A percentile compares a stretch with the other conserved stretches of the same genome.
Evolutionary conservation across 1,284 basidiomycete genomes (phyloP).

Genomic region (Schizophyllum amplum): DNA sequence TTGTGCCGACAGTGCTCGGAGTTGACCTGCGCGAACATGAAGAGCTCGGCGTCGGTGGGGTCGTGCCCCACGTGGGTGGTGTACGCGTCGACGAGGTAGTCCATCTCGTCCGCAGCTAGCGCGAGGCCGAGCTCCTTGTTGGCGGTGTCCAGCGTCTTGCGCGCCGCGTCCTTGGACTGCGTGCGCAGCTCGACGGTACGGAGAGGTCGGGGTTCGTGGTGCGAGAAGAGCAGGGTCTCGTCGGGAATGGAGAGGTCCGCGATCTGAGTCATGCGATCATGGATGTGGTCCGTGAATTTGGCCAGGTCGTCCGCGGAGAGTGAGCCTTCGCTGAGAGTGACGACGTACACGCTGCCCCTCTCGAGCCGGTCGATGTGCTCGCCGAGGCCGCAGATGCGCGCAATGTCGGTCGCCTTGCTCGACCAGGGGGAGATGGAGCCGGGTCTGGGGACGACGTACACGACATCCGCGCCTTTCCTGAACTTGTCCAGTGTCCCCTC

Average conservation of each 20-base stretch:
- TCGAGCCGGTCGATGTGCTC: constrained; percentile 74
- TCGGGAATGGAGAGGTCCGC: constrained; percentile 54
- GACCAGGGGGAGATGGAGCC: constrained; percentile 74
- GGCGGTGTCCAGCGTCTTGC: constrained; percentile 60
- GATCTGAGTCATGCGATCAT: constrained; percentile 95
- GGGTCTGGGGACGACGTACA: constrained; percentile 73
- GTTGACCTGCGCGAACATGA: constrained; percentile 99
- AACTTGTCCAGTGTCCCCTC: constrained; percentile 37
- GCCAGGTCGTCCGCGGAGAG: constrained; percentile 37
- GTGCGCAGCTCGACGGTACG: constrained; percentile 57
- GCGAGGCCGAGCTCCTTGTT: constrained; percentile 89
- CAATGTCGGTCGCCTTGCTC: constrained; percentile 95
- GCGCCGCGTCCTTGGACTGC: constrained; percentile 28
- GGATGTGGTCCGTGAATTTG: constrained; percentile 60
- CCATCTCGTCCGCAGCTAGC: constrained; percentile 84
- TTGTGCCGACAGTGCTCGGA: constrained; percentile 99
- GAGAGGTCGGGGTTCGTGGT: constrained; percentile 61
- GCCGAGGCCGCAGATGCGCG: constrained; percentile 77
- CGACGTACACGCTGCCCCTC: constrained; percentile 70
- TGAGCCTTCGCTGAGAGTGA: constrained; percentile 39
- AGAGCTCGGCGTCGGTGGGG: constrained; percentile 95
- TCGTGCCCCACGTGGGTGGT: constrained; percentile 58
- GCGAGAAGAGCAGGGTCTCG: constrained; percentile 62
- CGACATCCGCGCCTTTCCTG: constrained; percentile 32
- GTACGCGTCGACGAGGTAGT: constrained; percentile 90